Base-by-base conservation (phyloP, 1,284 basidiomycete species). In the Neonothopanus nambi region DNA sequence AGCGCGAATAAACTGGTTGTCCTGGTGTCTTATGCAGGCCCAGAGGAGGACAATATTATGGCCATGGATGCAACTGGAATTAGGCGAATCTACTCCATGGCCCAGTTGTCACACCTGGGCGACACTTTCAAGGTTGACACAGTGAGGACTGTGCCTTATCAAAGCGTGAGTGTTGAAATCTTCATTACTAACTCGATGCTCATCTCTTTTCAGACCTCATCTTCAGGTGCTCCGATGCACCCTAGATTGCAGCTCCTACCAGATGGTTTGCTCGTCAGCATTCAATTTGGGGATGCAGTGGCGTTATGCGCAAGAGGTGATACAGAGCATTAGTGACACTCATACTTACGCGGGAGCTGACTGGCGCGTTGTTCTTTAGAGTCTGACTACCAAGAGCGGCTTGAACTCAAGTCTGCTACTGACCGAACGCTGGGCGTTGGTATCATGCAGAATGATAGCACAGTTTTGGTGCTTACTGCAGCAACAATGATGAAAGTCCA, bases 251-350 rank as follows among this genome's bases (percentile, higher is more conserved):
- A 80, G 51, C 71, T 85, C 15, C 68, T 89, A 24, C 70, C 75
- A 12, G 76, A 73, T 18, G 87, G 85, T 24, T 70, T 76, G 26
- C 62, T 89, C 7, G 70, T 84, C 30, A 75, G 78, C 48, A 77
- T 90, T 6, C 81, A 89, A 59, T 91, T 90, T 59, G 87, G 87
- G 15, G 88, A 91, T 66, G 84, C 87, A 2, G 80, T 90, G n/a
- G 82, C 85, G 5, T 69, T 91, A 11, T 86, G 85, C 65, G 78
- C 85, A 43, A 76, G 79, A 72, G 79, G 88, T 87, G 61, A 11
- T 70, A 56, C 17, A 20, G 49, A n/a, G 15, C 26, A 5, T 45
- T 37, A 30, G n/a, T n/a, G n/a, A n/a, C n/a, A n/a, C n/a, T n/a
- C n/a, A n/a, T n/a, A 9, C 24, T 44, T 15, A 23, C 6, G 36